These are phyloP conservation scores for Coniochaeta sp. DNA, from an alignment of 2,329 filamentous ascomycete genomes.

Conservation along the genomic window DNA sequence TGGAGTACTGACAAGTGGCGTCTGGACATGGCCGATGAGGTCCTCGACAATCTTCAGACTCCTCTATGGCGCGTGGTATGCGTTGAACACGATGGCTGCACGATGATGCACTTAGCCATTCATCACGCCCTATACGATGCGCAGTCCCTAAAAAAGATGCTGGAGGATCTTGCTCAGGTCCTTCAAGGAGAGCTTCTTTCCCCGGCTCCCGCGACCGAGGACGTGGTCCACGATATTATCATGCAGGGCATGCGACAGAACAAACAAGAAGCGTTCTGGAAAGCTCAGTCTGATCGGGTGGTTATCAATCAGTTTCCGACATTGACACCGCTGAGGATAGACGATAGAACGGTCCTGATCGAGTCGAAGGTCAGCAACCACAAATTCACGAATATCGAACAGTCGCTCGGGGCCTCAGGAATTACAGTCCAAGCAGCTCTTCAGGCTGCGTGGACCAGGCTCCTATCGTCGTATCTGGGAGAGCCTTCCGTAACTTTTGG, in stretches of 20 bases:
- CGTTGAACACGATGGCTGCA: conserved; percentile 16
- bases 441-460: conserved; percentile 69
- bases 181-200: conserved; percentile 20
- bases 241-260: conserved; percentile 18
- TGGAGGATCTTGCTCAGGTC: conserved; percentile 47
- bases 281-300: conserved; percentile 38
- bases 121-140: conserved; percentile 88
- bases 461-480: conserved; percentile 71
- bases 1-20: conserved; percentile 32
- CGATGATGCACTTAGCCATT: conserved; percentile 40
- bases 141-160: conserved; percentile 57
- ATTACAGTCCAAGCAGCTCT: conserved; percentile 70
- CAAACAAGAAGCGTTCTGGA: conserved; percentile 55
- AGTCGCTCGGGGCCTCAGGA: conserved; percentile 46
- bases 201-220: conserved; percentile 14
- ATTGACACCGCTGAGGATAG: conserved; percentile 55
- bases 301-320: conserved; percentile 68
- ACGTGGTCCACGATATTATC: conserved; percentile 34
- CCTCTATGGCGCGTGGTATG: conserved; percentile 60
- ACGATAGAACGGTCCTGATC: conserved; percentile 23
- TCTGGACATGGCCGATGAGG: conserved; percentile 16
- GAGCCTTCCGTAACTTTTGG: conserved; percentile 72
- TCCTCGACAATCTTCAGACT: conserved; percentile 36
- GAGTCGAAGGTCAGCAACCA: conserved; percentile 29
- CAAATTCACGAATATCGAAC: conserved; percentile 41